These are phyloP conservation scores for Pilatotrama ljubarskyi DNA, from an alignment of 768 basidiomycete species.

Conservation along the genomic window DNA sequence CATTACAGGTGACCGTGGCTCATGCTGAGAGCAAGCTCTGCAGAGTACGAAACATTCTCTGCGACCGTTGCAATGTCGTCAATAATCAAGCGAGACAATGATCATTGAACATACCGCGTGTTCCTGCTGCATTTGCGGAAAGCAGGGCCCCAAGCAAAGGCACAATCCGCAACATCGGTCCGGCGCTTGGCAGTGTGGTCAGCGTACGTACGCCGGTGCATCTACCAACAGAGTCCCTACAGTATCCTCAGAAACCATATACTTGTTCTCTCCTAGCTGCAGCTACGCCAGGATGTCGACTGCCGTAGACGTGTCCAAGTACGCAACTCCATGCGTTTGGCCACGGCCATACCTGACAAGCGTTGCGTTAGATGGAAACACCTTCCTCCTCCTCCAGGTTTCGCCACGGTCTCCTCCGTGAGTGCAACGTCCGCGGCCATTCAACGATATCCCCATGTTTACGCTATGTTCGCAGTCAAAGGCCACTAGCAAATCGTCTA, in stretches of 20 bases:
- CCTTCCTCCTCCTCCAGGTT: constrained; percentile 69
- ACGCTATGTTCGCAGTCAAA: constrained; percentile 40
- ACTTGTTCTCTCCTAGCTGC: too few species aligned
- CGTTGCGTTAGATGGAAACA: constrained; percentile 52
- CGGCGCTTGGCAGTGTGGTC: background rate
- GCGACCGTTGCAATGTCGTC: too few species aligned
- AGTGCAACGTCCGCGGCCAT: constrained; percentile 11
- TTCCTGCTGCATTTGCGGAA: background rate
- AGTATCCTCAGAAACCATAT: background rate
- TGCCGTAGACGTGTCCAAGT: constrained; percentile 21
- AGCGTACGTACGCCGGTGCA: background rate
- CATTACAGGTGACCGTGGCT: too few species aligned
- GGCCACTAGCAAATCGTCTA: constrained; percentile 36
- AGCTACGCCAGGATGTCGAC: background rate
- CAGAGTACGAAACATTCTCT: too few species aligned
- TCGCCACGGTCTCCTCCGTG: constrained; percentile 46
- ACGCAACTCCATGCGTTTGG: background rate
- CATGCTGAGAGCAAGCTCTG: too few species aligned
- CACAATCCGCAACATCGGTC: constrained; percentile 2
- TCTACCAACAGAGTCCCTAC: background rate
- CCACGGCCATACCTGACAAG: background rate
- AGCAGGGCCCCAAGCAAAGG: background rate
- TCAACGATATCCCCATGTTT: background rate
- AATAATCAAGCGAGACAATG: background rate
- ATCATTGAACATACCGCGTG: background rate